Base-by-base conservation (phyloP, 352 stramenopile genomes). In the Phytophthora colocasiae region DNA sequence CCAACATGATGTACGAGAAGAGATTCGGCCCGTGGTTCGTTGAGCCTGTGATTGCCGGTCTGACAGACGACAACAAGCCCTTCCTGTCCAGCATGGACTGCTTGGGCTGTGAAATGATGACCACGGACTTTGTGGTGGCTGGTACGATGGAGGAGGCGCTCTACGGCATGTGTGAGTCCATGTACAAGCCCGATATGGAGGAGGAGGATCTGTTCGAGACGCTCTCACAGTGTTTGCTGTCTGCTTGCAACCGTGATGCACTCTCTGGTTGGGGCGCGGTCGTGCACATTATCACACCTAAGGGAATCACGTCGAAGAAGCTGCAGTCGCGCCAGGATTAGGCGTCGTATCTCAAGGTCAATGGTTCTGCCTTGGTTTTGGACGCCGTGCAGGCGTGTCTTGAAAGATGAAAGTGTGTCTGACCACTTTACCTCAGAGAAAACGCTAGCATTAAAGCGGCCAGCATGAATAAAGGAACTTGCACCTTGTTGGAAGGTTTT, bases 1-100 rank as follows among this genome's bases (percentile, higher is more conserved):
- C 90, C 31, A 96, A 90, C 66, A 95, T 99, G 73, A 93, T 99
- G 72, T 99, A 99, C 80, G 96, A 99, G 80, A 99, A 99, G 73
- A 83, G 97, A 60, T 99, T 99, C 77, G 98, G 97, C 22, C 98
- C 98, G 50, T 99, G 98, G 83, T 99, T 99, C 79, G 87, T 98
- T 19, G 97, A 99, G 77, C 98, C 98, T 6, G 84, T 99, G 10
- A 97, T 99, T 53, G 97, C 97, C 5, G 98, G 98, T 5, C 77
- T 99, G 12, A 97, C 83, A 39, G 84, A 95, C 45, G 90, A 99
- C 62, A 96, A 97, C 74, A 92, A 97, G 68, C 98, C 98, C 1
- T 99, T 99, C 82, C 75, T 99, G 44, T 98, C 87, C 45, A 96
- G 91, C 62, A 99, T 99, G 96, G 98, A 99, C 80, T 90, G 98